Percentiles rank a stretch among this genome's conserved stretches.
Evolutionary conservation across 805 yeast genomes (phyloP).

Genomic region (Cyberlindnera misumaiensis): DNA sequence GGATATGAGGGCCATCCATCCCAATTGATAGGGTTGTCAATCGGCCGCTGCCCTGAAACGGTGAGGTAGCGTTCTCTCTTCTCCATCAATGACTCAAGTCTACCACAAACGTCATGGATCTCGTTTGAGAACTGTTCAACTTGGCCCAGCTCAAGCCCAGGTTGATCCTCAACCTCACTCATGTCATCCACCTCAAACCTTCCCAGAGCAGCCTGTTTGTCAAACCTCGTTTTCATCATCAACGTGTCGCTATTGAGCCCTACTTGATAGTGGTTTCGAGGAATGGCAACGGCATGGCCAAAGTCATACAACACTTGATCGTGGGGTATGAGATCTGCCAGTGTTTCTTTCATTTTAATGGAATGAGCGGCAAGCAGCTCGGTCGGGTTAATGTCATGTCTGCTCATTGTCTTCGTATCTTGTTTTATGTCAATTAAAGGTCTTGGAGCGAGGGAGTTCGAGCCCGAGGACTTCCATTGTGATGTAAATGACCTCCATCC

Average conservation of each 20-base stretch:
- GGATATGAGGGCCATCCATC: slow-evolving; percentile 77
- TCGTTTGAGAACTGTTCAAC: slow-evolving; percentile 10
- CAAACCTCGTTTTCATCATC: slow-evolving; percentile 18
- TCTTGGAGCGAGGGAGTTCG: too few species aligned
- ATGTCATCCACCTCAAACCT: slow-evolving; percentile 9
- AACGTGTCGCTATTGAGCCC: slow-evolving; percentile 20
- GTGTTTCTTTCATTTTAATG: too few species aligned
- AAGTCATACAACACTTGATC: slow-evolving; percentile 11
- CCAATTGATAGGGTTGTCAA: slow-evolving; percentile 65
- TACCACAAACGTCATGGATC: slow-evolving; percentile 1
- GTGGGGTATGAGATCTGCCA: slow-evolving; percentile 4
- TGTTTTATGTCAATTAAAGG: too few species aligned
- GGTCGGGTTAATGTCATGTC: too few species aligned
- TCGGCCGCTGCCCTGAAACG: slow-evolving; percentile 58
- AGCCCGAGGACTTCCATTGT: too few species aligned
- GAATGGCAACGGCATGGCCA: slow-evolving; percentile 11
- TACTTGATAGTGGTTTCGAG: slow-evolving; percentile 9
- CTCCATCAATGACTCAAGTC: slow-evolving; percentile 25
- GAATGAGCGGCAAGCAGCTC: too few species aligned
- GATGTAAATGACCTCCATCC: too few species aligned
- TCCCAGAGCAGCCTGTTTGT: slow-evolving; percentile 19
- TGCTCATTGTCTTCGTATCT: too few species aligned
- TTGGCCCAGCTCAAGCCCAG: slow-evolving; percentile 6
- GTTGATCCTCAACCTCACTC: slow-evolving; percentile 1
- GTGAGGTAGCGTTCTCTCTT: slow-evolving; percentile 61